A percentile compares a stretch with the other conserved stretches of the same genome.
These are phyloP conservation scores for Pulveroboletus sp. DNA, from an alignment of 768 basidiomycete species.

Conservation along the genomic window DNA sequence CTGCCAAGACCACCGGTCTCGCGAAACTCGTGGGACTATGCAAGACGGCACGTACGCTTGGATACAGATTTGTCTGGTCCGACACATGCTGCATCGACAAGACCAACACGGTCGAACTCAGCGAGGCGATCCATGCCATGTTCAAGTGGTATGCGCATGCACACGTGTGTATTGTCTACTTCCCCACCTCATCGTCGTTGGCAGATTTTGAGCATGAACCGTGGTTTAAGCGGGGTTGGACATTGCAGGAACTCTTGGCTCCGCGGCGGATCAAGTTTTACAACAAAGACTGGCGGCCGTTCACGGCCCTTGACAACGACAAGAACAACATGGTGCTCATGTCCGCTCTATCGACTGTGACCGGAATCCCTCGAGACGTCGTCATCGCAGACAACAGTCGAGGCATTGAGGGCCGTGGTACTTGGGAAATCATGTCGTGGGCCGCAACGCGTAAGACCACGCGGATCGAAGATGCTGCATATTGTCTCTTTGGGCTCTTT, in stretches of 20 bases:
- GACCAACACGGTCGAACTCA: conserved; percentile 22
- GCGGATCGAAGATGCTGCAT: conserved; percentile 26
- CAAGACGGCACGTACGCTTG: conserved; percentile 14
- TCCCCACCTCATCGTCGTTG: conserved; percentile 12
- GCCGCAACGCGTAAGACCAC: conserved; percentile 28
- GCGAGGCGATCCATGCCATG: conserved; percentile 31
- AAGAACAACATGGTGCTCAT: conserved; percentile 7
- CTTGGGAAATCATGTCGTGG: conserved; percentile 29
- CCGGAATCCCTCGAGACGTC: conserved; percentile 14
- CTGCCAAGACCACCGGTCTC: conserved; percentile 1
- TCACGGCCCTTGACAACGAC: conserved; percentile 15
- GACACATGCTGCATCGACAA: conserved; percentile 32
- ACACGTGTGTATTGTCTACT: conserved; percentile 27
- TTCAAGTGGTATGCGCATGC: conserved; percentile 30
- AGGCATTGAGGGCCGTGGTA: conserved; percentile 9
- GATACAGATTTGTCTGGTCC: conserved; percentile 24
- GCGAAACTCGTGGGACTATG: conserved; percentile 20
- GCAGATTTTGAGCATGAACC: conserved; percentile 15
- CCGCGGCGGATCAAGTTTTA: conserved; percentile 27
- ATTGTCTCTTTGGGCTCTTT: conserved; percentile 27
- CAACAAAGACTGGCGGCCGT: conserved; percentile 16
- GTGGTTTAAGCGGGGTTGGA: conserved; percentile 28
- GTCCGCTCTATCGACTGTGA: conserved; percentile 11
- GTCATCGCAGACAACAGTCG: conserved; percentile 19
- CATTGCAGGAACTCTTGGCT: conserved; percentile 25